These are phyloP conservation scores for Neurospora sp. DNA, from an alignment of 495 filamentous ascomycete genomes.

Conservation along the genomic window DNA sequence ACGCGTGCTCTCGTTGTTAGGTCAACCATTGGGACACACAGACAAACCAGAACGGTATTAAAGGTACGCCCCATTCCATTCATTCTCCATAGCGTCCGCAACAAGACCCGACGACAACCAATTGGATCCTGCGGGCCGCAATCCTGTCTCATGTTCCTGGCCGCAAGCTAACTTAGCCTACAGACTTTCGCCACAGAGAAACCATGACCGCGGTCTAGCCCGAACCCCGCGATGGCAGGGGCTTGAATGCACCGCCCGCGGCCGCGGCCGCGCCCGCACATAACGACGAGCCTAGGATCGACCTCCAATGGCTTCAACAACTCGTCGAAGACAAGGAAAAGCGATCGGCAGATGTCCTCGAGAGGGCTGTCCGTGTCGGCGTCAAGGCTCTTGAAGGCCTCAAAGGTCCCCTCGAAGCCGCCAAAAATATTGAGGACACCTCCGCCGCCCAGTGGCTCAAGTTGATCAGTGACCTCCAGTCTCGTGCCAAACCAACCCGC, in stretches of 20 bases:
- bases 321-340: conserved; percentile 3
- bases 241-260: neutral
- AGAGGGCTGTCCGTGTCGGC: conserved; percentile 19
- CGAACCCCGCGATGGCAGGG: neutral
- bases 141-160: neutral
- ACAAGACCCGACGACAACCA: neutral
- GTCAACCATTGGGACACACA: neutral
- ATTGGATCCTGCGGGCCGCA: neutral
- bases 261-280: neutral
- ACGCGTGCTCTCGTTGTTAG: neutral
- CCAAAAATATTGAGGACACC: neutral
- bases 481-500: conserved; percentile 16
- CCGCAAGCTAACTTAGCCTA: neutral
- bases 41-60: neutral
- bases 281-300: neutral
- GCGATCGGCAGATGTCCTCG: conserved; percentile 14
- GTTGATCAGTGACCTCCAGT: conserved; percentile 25
- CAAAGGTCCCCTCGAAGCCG: conserved; percentile 6
- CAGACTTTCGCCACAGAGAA: neutral
- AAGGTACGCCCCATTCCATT: neutral
- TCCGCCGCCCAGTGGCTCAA: conserved; percentile 29
- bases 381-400: conserved; percentile 15
- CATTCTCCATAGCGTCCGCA: neutral
- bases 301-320: conserved; percentile 9
- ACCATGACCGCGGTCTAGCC: neutral